Evolutionary conservation across 2,329 filamentous ascomycete species (phyloP).

Genomic region (Pestalotiopsis sp.): DNA sequence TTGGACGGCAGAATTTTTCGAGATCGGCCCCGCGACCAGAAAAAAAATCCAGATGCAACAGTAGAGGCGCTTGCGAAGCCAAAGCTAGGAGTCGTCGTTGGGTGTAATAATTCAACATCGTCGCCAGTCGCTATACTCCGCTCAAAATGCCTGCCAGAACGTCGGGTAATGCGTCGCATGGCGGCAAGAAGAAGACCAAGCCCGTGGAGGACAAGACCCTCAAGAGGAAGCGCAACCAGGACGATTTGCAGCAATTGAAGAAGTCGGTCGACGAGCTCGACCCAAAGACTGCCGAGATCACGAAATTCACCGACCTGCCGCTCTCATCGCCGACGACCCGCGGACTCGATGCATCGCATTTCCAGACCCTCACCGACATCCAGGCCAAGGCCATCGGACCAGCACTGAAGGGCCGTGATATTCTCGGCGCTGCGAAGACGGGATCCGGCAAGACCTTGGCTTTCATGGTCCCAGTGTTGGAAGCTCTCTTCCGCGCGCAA

Average conservation of each 20-base stretch:
- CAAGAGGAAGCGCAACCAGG: conserved; percentile 44
- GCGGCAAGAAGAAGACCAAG: conserved; percentile 25
- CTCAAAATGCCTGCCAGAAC: conserved; percentile 11
- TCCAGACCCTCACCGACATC: conserved; percentile 87
- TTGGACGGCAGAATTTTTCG: conserved; percentile 3
- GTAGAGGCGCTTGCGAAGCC: background rate
- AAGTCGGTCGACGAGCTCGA: conserved; percentile 51
- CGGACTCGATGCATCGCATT: conserved; percentile 85
- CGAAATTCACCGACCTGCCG: conserved; percentile 81
- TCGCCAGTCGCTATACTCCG: background rate
- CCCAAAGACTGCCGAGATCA: conserved; percentile 58
- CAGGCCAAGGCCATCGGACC: conserved; percentile 87
- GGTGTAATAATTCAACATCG: background rate
- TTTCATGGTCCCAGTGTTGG: conserved; percentile 88
- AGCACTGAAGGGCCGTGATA: conserved; percentile 82
- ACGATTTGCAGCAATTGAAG: conserved; percentile 41
- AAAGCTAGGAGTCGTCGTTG: background rate
- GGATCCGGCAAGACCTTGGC: conserved; percentile 94
- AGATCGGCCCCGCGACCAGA: conserved; percentile 1
- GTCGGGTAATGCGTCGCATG: background rate
- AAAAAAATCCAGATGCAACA: background rate
- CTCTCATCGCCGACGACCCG: conserved; percentile 78
- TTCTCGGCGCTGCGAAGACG: conserved; percentile 93
- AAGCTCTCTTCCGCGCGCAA: conserved; percentile 85
- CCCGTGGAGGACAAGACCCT: conserved; percentile 35